These are phyloP conservation scores for Rheum nobile DNA, from an alignment of 148 eudicot genomes.

Conservation along the genomic window DNA sequence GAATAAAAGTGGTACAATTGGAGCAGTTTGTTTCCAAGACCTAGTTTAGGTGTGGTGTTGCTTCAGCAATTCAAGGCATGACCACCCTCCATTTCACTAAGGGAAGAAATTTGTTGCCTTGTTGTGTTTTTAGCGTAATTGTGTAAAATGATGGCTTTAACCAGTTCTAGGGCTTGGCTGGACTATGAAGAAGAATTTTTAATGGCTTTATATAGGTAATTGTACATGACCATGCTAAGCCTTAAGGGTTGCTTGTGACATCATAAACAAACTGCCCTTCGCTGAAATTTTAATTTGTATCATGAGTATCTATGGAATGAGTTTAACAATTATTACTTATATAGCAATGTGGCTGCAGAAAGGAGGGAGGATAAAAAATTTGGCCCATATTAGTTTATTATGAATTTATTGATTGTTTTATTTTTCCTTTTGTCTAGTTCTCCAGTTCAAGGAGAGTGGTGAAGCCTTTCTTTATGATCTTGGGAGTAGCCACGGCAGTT, in stretches of 20 bases:
- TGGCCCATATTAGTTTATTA: not conserved
- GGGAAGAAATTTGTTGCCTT: not conserved
- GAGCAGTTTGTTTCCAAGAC: not conserved
- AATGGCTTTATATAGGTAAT: not conserved
- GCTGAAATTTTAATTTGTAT: not conserved
- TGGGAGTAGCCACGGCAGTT: constrained; percentile 91
- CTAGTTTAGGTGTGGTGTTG: not conserved
- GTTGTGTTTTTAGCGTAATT: not conserved
- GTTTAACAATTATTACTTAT: not conserved
- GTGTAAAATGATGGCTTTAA: not conserved
- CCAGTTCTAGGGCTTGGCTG: not conserved
- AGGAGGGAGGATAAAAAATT: not conserved
- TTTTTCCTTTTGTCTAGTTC: constrained; percentile 29
- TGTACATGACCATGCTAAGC: not conserved
- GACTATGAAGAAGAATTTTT: not conserved
- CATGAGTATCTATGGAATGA: not conserved
- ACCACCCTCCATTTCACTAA: not conserved
- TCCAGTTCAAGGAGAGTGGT: constrained; percentile 70
- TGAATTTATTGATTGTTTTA: not conserved
- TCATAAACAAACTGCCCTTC: not conserved
- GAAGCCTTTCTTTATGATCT: constrained; percentile 68
- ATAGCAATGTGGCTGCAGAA: not conserved
- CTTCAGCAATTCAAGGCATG: not conserved
- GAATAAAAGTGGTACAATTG: not conserved
- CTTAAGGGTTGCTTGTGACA: not conserved